Conservation (phyloP, 1,139 yeast species). For the Meyerozyma smithsonii region DNA sequence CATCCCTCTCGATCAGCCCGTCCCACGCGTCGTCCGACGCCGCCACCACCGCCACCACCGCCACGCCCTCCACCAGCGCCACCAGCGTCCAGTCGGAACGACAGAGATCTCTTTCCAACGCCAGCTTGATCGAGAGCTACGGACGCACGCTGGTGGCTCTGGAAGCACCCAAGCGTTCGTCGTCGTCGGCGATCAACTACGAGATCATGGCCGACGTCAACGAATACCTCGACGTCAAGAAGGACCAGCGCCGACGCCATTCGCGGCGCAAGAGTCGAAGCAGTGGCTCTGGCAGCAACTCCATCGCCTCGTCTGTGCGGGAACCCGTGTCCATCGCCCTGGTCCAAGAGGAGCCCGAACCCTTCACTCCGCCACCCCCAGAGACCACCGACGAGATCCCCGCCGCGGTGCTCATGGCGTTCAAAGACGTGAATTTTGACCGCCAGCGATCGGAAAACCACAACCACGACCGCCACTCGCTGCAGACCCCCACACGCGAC, state of each 20-base stretch:
- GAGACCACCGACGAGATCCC: neutral
- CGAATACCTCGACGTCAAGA: slow-evolving; percentile 1
- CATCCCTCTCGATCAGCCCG: neutral
- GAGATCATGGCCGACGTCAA: slow-evolving; percentile 1
- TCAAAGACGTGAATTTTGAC: slow-evolving; percentile 11
- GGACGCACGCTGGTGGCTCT: neutral
- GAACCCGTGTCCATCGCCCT: neutral
- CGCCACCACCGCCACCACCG: neutral
- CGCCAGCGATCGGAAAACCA: slow-evolving; percentile 3
- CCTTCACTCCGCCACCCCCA: neutral
- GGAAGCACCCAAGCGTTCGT: neutral
- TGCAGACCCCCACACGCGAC: slow-evolving; percentile 5
- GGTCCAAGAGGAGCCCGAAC: neutral
- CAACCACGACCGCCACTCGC: neutral
- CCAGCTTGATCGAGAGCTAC: neutral
- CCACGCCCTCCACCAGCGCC: neutral
- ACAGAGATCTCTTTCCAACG: neutral
- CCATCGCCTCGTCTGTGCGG: neutral
- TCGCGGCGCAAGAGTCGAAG: neutral
- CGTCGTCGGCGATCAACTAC: slow-evolving; percentile 1
- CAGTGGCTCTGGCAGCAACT: neutral
- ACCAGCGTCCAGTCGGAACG: neutral
- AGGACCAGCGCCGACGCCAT: neutral
- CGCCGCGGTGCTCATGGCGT: slow-evolving; percentile 5
- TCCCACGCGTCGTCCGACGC: neutral